Percentiles rank a stretch among this genome's conserved stretches.
Conservation (phyloP, 768 basidiomycete species). For the Dictyophora rubrovolvata region DNA sequence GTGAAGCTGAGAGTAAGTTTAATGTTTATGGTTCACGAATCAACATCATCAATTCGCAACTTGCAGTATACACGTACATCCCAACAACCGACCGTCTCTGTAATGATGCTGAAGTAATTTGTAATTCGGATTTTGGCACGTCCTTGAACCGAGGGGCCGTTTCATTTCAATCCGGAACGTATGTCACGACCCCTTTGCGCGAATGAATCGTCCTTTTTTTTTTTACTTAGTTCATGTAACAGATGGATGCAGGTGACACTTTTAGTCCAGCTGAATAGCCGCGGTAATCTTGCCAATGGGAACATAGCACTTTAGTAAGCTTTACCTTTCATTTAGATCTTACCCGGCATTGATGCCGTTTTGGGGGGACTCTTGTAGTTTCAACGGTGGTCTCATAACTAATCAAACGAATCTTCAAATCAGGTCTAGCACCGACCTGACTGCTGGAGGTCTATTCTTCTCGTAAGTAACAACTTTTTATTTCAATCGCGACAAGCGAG, state of each 20-base stretch:
- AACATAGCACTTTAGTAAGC: slow-evolving; percentile 60
- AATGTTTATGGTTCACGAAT: neutral
- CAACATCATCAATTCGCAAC: neutral
- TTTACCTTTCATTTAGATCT: neutral
- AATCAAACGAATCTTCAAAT: slow-evolving; percentile 54
- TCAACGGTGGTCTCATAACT: slow-evolving; percentile 57
- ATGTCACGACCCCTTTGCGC: slow-evolving; percentile 17
- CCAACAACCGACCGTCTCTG: slow-evolving; percentile 49
- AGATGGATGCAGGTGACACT: slow-evolving; percentile 69
- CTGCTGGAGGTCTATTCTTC: slow-evolving; percentile 65
- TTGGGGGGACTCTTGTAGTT: slow-evolving; percentile 27
- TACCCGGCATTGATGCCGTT: neutral
- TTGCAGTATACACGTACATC: slow-evolving; percentile 71
- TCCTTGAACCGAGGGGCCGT: slow-evolving; percentile 71
- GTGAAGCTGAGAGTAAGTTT: slow-evolving; percentile 53
- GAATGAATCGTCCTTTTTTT: no score
- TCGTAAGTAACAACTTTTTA: slow-evolving; percentile 37
- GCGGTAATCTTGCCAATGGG: slow-evolving; percentile 61
- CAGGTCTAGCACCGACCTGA: slow-evolving; percentile 41
- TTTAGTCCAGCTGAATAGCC: slow-evolving; percentile 69
- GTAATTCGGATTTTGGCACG: slow-evolving; percentile 57
- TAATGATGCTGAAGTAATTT: slow-evolving; percentile 40
- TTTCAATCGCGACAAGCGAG: no score
- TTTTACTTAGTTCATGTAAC: neutral
- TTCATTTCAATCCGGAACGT: slow-evolving; percentile 45